Evolutionary conservation across 176 grass and related monocot genomes (phyloP), one percentile per base, ranked within the genome.

Genomic region (Dactylis glomerata): DNA sequence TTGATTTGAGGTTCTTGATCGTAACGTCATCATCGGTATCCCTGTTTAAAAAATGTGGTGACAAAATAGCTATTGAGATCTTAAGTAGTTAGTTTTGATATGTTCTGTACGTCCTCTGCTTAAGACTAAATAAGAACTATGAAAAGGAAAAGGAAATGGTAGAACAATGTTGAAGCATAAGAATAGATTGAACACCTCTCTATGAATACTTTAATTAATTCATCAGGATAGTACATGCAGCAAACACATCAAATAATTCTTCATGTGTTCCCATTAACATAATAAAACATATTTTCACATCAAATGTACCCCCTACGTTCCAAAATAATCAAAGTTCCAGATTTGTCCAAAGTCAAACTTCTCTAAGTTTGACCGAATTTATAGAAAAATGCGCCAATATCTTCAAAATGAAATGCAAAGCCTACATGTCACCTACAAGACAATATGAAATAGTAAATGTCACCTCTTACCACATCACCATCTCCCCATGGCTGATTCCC

Each of bases 401-500:
- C n/a, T n/a, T n/a, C n/a, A n/a, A n/a, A n/a, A n/a, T n/a, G n/a
- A n/a, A n/a, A n/a, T n/a, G n/a, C n/a, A n/a, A n/a, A n/a, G n/a
- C n/a, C n/a, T n/a, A 32, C 3, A 79, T 7, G 27, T 26, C 1
- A 23, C 20, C 68, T 46, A 72, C 14, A 73, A 73, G 23, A 61
- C 10, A 15, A 49, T 68, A 65, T 45, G 52, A 6, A 72, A 56
- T 72, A 69, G 51, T 46, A 20, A 50, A 5, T 6, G 16, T 19
- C 68, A 59, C 19, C 20, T 71, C 61, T 82, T 87, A 97, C 95
- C 87, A 87, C 8, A 78, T 84, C 19, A 69, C 49, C 66, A 86
- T 89, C 66, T 89, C 86, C 79, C 92, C 82, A 88, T 91, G 83
- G 38, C 82, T 78, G 45, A 97, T 65, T 45, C 95, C 95, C 30